Evolutionary conservation across 179 eudicot species (phyloP).

Genomic region (Pouteria campechiana): DNA sequence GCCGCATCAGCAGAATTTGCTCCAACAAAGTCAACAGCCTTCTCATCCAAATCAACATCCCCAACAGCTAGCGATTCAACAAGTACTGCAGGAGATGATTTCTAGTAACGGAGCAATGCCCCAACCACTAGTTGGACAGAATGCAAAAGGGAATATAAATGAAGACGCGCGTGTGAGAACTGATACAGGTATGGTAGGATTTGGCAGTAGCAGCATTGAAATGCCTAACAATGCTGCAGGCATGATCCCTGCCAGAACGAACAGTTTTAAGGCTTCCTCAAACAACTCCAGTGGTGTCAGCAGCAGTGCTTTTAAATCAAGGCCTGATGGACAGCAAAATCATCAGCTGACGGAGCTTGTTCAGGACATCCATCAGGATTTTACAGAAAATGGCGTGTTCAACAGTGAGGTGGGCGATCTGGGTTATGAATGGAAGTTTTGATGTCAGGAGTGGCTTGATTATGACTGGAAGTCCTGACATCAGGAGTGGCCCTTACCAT

Average conservation of each 20-base stretch:
- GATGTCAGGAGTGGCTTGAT: too few relatives aligned
- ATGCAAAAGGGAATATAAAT: constrained; percentile 14
- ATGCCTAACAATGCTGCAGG: constrained; percentile 27
- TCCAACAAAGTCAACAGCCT: constrained; percentile 26
- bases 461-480: too few relatives aligned
- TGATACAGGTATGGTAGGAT: too few relatives aligned
- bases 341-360: constrained; percentile 55
- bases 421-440: constrained; percentile 74
- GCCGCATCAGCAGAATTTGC: too few relatives aligned
- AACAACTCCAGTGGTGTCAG: constrained; percentile 36
- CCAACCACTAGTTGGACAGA: constrained; percentile 23
- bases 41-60: constrained; percentile 27
- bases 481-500: too few relatives aligned
- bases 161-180: constrained; percentile 17
- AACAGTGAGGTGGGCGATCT: constrained; percentile 51
- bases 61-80: constrained; percentile 67
- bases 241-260: constrained; percentile 30
- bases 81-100: constrained; percentile 48
- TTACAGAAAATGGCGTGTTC: constrained; percentile 56
- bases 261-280: constrained; percentile 54
- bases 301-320: constrained; percentile 21
- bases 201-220: constrained; percentile 19
- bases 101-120: constrained; percentile 19
- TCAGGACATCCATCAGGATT: constrained; percentile 50
- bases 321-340: constrained; percentile 27